A percentile compares a stretch with the other conserved stretches of the same genome.
Conservation (phyloP, 192 early-diverging fungal species). For the Chytriomyces confervae region DNA sequence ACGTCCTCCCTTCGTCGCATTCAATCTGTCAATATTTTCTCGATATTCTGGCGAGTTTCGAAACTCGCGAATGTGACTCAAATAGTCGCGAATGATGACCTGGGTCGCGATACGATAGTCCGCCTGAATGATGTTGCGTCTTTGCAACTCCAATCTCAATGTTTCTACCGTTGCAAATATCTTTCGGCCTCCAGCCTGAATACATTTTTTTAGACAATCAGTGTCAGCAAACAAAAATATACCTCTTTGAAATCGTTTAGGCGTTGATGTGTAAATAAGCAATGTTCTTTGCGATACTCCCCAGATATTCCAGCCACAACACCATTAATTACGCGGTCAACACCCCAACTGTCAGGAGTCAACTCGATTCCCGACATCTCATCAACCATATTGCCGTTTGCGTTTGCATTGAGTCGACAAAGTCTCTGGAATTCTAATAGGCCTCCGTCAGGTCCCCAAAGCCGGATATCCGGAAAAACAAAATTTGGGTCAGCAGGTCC, state of each 20-base stretch:
- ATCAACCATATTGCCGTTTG: neutral
- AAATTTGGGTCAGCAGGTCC: neutral
- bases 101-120: neutral
- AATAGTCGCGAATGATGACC: neutral
- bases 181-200: neutral
- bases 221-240: neutral
- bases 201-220: neutral
- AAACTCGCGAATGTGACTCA: neutral
- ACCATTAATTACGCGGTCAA: neutral
- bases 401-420: neutral
- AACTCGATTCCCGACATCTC: neutral
- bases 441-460: too few relatives aligned
- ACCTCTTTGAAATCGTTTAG: slow-evolving; percentile 7
- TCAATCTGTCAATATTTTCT: too few relatives aligned
- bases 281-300: neutral
- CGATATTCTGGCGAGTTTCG: neutral
- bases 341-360: neutral
- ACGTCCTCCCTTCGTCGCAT: too few relatives aligned
- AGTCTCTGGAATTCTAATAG: neutral
- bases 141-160: neutral
- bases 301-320: neutral
- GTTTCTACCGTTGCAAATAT: neutral
- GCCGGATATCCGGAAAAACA: too few relatives aligned
- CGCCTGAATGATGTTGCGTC: neutral
- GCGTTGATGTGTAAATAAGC: neutral